Percentiles rank a stretch among this genome's conserved stretches.
These are phyloP conservation scores for Cronartium quercuum DNA, from an alignment of 1,284 basidiomycete genomes.

Conservation along the genomic window DNA sequence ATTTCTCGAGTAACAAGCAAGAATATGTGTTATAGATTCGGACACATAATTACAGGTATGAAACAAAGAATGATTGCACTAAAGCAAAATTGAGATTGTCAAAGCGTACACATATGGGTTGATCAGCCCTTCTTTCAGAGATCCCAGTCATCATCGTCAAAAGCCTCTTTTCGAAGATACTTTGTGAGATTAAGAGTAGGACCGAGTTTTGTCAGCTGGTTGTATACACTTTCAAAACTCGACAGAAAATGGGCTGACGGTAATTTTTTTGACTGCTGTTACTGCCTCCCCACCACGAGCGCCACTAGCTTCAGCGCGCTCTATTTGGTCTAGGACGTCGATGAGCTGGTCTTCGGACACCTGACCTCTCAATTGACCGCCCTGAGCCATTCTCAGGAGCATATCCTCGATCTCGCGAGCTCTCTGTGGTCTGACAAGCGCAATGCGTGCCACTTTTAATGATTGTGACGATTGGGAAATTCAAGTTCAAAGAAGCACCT, in stretches of 20 bases:
- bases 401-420: conserved; percentile 79
- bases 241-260: conserved; percentile 14
- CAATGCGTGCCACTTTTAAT: conserved; percentile 72
- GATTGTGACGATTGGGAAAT: too few species aligned
- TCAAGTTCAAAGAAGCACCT: neutral
- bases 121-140: too few species aligned
- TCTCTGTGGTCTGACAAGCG: conserved; percentile 81
- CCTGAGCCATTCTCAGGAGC: conserved; percentile 81
- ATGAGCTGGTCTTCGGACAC: conserved; percentile 86
- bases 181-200: neutral
- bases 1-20: too few species aligned
- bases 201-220: neutral
- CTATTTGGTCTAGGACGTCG: conserved; percentile 82
- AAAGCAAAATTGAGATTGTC: too few species aligned
- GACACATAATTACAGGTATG: too few species aligned
- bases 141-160: conserved; percentile 39
- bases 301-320: conserved; percentile 42
- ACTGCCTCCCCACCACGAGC: neutral
- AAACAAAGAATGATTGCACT: too few species aligned
- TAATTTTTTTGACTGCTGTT: conserved; percentile 28
- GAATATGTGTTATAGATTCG: too few species aligned
- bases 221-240: neutral
- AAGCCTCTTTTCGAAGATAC: conserved; percentile 35
- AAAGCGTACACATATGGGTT: too few species aligned
- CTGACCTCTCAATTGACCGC: conserved; percentile 77